phyloP scores from a whole-genome alignment of 495 filamentous ascomycete species.

The Filosporella fistucella region DNA sequence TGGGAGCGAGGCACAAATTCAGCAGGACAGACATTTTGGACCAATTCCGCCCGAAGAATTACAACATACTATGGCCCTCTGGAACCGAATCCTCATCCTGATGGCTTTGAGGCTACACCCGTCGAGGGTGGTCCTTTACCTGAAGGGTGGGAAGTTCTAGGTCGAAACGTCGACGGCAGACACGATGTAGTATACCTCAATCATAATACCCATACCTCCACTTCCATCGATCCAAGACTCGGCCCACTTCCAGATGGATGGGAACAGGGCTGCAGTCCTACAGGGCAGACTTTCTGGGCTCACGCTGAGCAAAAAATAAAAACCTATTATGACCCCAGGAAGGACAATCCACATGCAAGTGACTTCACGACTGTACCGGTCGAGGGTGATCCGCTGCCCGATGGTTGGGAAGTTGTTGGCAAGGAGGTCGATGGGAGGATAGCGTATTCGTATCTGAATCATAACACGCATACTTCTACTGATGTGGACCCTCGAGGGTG shows the following conservation, averaged over 20 bases:
- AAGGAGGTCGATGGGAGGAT: neutral
- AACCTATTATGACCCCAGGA: conserved; percentile 2
- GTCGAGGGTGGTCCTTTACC: neutral
- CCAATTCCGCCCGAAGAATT: neutral
- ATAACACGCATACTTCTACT: neutral
- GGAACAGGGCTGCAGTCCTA: neutral
- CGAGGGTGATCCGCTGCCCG: neutral
- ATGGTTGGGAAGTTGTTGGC: conserved; percentile 2
- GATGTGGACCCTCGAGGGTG: neutral
- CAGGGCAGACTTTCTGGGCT: neutral
- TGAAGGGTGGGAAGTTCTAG: conserved; percentile 3
- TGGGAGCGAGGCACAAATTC: neutral
- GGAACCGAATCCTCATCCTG: conserved; percentile 4
- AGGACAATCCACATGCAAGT: neutral
- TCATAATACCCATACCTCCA: neutral
- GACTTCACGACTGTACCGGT: neutral
- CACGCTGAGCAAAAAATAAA: neutral
- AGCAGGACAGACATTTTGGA: neutral
- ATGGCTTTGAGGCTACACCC: conserved; percentile 3
- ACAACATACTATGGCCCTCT: conserved; percentile 1
- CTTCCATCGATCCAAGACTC: neutral
- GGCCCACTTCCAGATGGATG: conserved; percentile 4
- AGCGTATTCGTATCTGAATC: neutral
- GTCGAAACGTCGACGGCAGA: neutral
- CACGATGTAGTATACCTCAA: conserved; percentile 1